Percentiles rank a stretch among this genome's conserved stretches.
These are phyloP conservation scores for Suillus clintonianus DNA, from an alignment of 768 basidiomycete species.

Conservation along the genomic window DNA sequence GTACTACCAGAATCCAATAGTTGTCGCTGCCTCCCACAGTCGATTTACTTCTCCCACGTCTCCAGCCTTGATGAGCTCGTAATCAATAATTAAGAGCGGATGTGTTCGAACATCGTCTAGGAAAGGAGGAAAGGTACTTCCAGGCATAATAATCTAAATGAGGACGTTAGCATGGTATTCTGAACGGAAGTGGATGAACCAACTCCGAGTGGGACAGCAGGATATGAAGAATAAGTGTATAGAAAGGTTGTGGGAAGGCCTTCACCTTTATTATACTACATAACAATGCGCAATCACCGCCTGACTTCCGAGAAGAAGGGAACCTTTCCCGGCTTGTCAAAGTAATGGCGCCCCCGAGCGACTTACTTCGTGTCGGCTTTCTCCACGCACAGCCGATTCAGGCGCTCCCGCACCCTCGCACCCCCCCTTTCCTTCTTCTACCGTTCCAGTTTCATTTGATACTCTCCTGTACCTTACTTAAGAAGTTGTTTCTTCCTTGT, in stretches of 20 bases:
- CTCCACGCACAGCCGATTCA: too few species aligned
- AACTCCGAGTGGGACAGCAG: neutral
- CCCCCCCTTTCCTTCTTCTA: too few species aligned
- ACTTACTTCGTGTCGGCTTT: too few species aligned
- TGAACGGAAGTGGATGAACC: neutral
- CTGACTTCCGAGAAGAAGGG: neutral
- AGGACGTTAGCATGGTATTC: too few species aligned
- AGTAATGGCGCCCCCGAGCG: too few species aligned
- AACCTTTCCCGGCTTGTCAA: neutral
- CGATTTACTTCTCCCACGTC: constrained; percentile 40
- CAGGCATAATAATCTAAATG: constrained; percentile 29
- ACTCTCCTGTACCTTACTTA: too few species aligned
- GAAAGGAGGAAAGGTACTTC: constrained; percentile 40
- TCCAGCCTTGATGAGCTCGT: constrained; percentile 33
- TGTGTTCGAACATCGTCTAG: constrained; percentile 47
- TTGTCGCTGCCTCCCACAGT: constrained; percentile 51
- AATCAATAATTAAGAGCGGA: constrained; percentile 51
- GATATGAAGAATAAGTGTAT: neutral
- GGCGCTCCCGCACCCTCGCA: too few species aligned
- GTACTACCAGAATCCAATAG: constrained; percentile 57
- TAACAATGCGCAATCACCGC: neutral
- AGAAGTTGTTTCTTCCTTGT: too few species aligned
- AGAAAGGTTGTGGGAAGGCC: neutral
- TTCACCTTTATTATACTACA: neutral
- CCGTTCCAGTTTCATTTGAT: too few species aligned